Evolutionary conservation across 2,329 filamentous ascomycete species (phyloP).

Genomic region (Orbilia quercus): DNA sequence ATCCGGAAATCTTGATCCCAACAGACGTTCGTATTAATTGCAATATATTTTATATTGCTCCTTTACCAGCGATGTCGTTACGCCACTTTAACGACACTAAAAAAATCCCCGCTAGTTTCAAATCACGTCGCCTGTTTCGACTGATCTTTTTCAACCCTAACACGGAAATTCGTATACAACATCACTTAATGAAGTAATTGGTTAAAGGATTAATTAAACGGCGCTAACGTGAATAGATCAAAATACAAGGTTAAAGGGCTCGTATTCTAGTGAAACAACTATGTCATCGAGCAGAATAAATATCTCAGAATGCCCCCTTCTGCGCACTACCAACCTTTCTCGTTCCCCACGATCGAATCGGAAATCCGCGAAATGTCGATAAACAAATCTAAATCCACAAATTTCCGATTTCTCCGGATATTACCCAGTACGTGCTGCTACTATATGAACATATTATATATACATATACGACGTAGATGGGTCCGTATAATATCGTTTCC

Average conservation of each 20-base stretch:
- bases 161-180: no score
- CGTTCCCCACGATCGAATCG: not conserved
- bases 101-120: slow-evolving; percentile 34
- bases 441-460: no score
- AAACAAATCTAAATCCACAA: not conserved
- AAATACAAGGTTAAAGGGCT: not conserved
- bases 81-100: slow-evolving; percentile 6
- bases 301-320: slow-evolving; percentile 8
- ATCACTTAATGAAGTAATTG: no score
- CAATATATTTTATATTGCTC: slow-evolving; percentile 15
- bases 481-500: not conserved
- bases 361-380: no score
- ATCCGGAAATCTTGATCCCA: not conserved
- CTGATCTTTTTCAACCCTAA: slow-evolving; percentile 7
- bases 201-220: not conserved
- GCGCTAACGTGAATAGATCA: not conserved
- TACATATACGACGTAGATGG: not conserved
- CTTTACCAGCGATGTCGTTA: slow-evolving; percentile 5
- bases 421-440: not conserved
- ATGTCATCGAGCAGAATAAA: not conserved
- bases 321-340: not conserved
- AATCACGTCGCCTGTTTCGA: slow-evolving; percentile 18
- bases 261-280: not conserved
- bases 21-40: not conserved
- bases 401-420: slow-evolving; percentile 31